Evolutionary conservation across 2,329 filamentous ascomycete species (phyloP).

Genomic region (Bipolaris victoriae): DNA sequence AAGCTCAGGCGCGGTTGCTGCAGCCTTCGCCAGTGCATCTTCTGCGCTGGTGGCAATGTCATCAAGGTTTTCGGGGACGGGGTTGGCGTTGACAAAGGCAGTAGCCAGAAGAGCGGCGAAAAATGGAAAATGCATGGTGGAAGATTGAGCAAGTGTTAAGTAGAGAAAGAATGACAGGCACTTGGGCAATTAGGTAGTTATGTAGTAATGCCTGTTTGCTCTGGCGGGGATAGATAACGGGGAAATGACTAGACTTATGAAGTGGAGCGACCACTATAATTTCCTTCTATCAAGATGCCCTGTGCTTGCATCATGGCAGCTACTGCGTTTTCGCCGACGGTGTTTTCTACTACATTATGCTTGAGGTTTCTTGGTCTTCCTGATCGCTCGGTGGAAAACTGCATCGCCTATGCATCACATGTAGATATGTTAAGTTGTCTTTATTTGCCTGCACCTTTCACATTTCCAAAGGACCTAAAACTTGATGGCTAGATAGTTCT

Average conservation of each 20-base stretch:
- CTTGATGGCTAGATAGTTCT: neutral
- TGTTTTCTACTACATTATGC: too few relatives aligned
- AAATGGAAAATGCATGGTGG: neutral
- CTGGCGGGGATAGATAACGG: neutral
- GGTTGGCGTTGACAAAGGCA: neutral
- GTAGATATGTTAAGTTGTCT: neutral
- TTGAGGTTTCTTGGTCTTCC: too few relatives aligned
- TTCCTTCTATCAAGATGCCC: neutral
- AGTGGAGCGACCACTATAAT: neutral
- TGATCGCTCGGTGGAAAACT: neutral
- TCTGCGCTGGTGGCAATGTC: neutral
- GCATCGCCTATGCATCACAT: neutral
- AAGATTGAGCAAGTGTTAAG: neutral
- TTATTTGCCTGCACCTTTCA: neutral
- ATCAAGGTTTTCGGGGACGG: neutral
- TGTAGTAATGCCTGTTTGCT: neutral
- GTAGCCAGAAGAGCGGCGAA: neutral
- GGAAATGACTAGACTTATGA: neutral
- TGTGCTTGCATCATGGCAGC: too few relatives aligned
- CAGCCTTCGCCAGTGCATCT: neutral
- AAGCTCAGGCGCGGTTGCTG: neutral
- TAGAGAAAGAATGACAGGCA: neutral
- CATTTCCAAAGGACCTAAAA: neutral
- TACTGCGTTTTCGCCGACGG: too few relatives aligned
- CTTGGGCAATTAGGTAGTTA: neutral